These are phyloP conservation scores for Rhizoclosmatium hyalinum DNA, from an alignment of 371 early-diverging fungal genomes.

Conservation along the genomic window DNA sequence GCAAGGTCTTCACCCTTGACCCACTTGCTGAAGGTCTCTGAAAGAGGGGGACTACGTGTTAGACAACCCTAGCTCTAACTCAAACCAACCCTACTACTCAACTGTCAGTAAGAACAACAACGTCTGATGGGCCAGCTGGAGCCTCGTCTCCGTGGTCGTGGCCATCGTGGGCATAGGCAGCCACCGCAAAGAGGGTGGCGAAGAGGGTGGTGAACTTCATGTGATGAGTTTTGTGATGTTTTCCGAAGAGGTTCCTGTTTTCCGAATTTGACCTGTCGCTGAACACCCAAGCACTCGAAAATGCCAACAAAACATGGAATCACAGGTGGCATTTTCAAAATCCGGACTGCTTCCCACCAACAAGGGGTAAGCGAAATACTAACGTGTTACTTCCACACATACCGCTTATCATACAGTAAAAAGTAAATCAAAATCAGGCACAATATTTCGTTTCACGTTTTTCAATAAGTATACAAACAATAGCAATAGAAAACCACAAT, in stretches of 20 bases:
- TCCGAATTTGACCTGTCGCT: too few relatives aligned
- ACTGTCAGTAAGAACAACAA: conserved; percentile 69
- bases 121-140: conserved; percentile 64
- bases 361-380: too few relatives aligned
- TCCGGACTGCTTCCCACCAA: too few relatives aligned
- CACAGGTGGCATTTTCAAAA: too few relatives aligned
- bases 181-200: not conserved
- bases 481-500: too few relatives aligned
- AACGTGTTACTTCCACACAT: too few relatives aligned
- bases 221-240: not conserved
- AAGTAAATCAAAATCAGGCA: too few relatives aligned
- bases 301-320: too few relatives aligned
- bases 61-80: not conserved
- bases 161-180: conserved; percentile 32
- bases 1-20: conserved; percentile 73
- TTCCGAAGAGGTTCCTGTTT: not conserved
- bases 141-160: conserved; percentile 26
- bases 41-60: not conserved
- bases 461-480: too few relatives aligned
- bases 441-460: too few relatives aligned
- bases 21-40: conserved; percentile 67
- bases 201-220: conserved; percentile 7
- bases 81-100: not conserved
- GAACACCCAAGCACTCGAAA: too few relatives aligned
- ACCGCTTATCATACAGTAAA: too few relatives aligned